These are phyloP conservation scores for Coemansia biformis DNA, from an alignment of 192 early-diverging fungal genomes.

Conservation along the genomic window DNA sequence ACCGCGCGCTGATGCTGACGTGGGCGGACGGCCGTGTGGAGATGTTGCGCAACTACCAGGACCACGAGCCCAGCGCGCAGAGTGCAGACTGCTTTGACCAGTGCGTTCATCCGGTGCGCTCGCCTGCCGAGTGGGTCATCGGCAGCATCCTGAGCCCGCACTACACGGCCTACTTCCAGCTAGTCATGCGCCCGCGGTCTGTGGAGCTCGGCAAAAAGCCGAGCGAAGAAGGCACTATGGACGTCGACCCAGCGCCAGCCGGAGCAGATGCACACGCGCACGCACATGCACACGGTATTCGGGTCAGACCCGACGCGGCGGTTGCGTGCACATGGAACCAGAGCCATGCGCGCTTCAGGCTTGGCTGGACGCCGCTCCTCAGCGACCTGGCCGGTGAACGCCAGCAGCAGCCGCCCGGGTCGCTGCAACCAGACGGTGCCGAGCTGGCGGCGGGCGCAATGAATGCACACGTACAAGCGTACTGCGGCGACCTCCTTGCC, in stretches of 20 bases:
- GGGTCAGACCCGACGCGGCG: constrained; percentile 6
- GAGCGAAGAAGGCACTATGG: no score
- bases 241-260: no score
- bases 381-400: constrained; percentile 17
- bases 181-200: constrained; percentile 21
- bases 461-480: constrained; percentile 35
- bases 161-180: constrained; percentile 45
- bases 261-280: no score
- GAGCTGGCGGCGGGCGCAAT: no score
- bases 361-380: constrained; percentile 50
- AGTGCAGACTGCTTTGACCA: constrained; percentile 27
- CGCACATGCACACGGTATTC: no score
- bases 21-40: constrained; percentile 47
- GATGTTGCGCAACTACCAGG: constrained; percentile 47
- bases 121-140: constrained; percentile 25
- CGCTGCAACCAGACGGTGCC: no score
- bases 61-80: constrained; percentile 3
- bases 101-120: constrained; percentile 21
- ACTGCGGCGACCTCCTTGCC: constrained; percentile 47
- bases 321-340: constrained; percentile 39
- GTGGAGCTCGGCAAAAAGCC: constrained; percentile 28
- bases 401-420: neutral
- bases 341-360: constrained; percentile 34
- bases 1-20: constrained; percentile 48
- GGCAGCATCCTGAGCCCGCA: constrained; percentile 47